Evolutionary conservation across 306 rosid genomes (phyloP).

Genomic region (Betula pendula): DNA sequence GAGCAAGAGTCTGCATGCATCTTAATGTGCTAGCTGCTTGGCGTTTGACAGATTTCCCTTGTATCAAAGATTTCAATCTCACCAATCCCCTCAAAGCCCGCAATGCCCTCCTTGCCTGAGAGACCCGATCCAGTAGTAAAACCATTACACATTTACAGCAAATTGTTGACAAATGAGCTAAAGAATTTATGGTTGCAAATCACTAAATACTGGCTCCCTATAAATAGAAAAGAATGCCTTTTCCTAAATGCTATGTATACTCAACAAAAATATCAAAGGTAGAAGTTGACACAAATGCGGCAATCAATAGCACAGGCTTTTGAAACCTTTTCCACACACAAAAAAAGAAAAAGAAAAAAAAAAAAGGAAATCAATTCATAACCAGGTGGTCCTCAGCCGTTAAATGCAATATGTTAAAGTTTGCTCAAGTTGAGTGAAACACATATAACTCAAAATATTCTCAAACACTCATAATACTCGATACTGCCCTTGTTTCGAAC

Average conservation of each 20-base stretch:
- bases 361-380: constrained; percentile 1
- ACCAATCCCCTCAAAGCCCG: constrained; percentile 77
- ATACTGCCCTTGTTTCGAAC: background rate
- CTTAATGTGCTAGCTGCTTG: constrained; percentile 73
- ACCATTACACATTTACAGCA: constrained; percentile 11
- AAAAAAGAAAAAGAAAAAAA: background rate
- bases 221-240: constrained; percentile 14
- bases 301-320: background rate
- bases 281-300: background rate
- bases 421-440: constrained; percentile 8
- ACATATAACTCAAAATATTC: background rate
- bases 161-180: background rate
- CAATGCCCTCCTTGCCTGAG: constrained; percentile 78
- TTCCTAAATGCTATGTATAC: constrained; percentile 9
- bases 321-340: background rate
- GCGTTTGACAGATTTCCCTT: constrained; percentile 75
- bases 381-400: background rate
- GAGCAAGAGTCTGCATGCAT: constrained; percentile 90
- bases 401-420: background rate
- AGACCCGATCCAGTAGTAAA: constrained; percentile 9
- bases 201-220: background rate
- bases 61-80: constrained; percentile 73
- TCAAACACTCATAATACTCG: background rate
- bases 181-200: constrained; percentile 1
- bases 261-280: constrained; percentile 5